phyloP scores from a whole-genome alignment of 192 early-diverging fungal species.

The Pilaira anomala region DNA sequence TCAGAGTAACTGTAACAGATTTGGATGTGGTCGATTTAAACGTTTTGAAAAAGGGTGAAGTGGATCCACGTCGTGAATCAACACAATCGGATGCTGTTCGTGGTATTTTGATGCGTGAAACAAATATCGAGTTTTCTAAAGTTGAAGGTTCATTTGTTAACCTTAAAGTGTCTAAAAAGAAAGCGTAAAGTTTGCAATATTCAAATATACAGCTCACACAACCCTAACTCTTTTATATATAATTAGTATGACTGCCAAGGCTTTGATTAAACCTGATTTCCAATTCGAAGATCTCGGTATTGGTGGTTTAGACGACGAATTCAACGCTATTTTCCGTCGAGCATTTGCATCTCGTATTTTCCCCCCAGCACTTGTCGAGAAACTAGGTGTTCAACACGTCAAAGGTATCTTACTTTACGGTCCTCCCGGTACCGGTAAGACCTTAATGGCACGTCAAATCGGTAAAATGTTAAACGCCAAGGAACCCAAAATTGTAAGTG shows the following conservation, averaged over 20 bases:
- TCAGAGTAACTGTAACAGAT: slow-evolving; percentile 41
- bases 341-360: slow-evolving; percentile 98
- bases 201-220: too few species aligned
- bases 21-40: slow-evolving; percentile 58
- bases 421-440: slow-evolving; percentile 97
- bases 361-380: slow-evolving; percentile 87
- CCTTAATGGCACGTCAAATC: slow-evolving; percentile 96
- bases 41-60: slow-evolving; percentile 43
- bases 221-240: slow-evolving; percentile 8
- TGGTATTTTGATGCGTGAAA: slow-evolving; percentile 76
- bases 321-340: slow-evolving; percentile 90
- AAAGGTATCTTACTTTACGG: slow-evolving; percentile 90
- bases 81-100: slow-evolving; percentile 28
- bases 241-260: slow-evolving; percentile 58
- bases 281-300: slow-evolving; percentile 98
- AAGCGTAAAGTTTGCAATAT: slow-evolving; percentile 9
- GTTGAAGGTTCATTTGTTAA: slow-evolving; percentile 71
- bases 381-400: slow-evolving; percentile 96
- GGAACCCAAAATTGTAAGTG: slow-evolving; percentile 94
- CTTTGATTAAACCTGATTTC: slow-evolving; percentile 90
- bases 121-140: slow-evolving; percentile 67
- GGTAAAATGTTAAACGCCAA: slow-evolving; percentile 96
- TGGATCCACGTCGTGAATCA: slow-evolving; percentile 16
- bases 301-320: slow-evolving; percentile 94
- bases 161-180: slow-evolving; percentile 59